A percentile compares a stretch with the other conserved stretches of the same genome.
Evolutionary conservation across 192 early-diverging fungal genomes (phyloP).

Genomic region (Coemansia sp.): DNA sequence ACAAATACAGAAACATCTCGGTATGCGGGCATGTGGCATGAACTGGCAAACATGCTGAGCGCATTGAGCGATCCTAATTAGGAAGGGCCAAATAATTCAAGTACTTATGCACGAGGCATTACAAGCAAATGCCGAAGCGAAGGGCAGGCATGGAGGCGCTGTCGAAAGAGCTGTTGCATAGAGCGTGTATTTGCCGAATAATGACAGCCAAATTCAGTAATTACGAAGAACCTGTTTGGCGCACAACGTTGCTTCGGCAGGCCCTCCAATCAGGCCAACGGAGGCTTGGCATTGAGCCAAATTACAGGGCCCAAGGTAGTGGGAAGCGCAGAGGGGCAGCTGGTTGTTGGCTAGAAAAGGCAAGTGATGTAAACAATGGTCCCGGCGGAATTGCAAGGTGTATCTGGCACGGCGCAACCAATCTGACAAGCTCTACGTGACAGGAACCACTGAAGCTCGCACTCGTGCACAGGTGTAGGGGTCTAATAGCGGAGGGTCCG

Average conservation of each 20-base stretch:
- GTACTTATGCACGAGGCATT: background rate
- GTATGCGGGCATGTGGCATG: background rate
- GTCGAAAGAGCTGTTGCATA: background rate
- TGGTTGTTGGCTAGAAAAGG: background rate
- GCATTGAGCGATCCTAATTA: background rate
- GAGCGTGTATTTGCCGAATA: background rate
- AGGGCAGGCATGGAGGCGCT: background rate
- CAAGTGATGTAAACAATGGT: background rate
- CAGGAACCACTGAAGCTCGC: background rate
- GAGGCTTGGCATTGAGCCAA: conserved; percentile 6
- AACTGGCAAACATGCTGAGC: background rate
- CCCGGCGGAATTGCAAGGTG: background rate
- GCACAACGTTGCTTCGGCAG: background rate
- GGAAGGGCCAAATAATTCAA: background rate
- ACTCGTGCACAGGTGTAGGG: background rate
- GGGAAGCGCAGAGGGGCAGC: conserved; percentile 3
- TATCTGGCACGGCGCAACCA: background rate
- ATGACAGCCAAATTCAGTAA: background rate
- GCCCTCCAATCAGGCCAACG: background rate
- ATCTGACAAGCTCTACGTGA: background rate
- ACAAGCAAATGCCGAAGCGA: background rate
- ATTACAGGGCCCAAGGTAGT: conserved; percentile 1
- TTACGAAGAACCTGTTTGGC: background rate
- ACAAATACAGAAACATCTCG: background rate
- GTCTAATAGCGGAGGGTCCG: conserved; percentile 1